Conservation (phyloP, 2,329 filamentous ascomycete species). For the Trichoderma oligosporum region DNA sequence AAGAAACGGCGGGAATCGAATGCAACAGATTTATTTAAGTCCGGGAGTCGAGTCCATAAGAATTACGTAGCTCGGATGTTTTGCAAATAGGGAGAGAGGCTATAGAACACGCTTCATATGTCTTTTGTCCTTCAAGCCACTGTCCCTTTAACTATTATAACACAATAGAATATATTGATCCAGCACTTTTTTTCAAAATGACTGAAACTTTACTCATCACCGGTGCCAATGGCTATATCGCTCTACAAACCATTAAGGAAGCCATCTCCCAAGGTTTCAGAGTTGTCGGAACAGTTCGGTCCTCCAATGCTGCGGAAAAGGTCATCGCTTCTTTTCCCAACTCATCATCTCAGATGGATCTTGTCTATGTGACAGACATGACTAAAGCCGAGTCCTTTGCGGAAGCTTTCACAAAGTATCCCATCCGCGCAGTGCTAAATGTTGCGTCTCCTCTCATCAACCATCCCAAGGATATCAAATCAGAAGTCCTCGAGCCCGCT, state of each 20-base stretch:
- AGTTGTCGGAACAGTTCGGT: neutral
- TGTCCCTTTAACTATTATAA: no score
- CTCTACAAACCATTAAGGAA: neutral
- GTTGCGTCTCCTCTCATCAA: neutral
- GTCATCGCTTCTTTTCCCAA: neutral
- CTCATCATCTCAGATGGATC: neutral
- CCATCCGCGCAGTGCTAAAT: neutral
- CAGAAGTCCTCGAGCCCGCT: neutral
- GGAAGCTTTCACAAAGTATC: neutral
- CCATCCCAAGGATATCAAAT: neutral
- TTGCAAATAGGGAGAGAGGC: no score
- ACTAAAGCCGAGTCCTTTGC: neutral
- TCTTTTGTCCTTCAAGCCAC: no score
- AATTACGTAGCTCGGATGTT: no score
- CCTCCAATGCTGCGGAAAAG: neutral
- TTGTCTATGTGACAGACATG: neutral
- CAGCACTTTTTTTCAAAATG: no score
- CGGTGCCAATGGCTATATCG: neutral
- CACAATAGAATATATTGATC: no score
- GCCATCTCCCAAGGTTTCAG: neutral
- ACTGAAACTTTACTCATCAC: conserved; percentile 1
- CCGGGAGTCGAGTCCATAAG: no score
- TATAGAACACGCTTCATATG: no score
- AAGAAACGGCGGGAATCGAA: no score
- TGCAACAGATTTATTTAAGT: no score